Evolutionary conservation across 495 filamentous ascomycete genomes (phyloP), one percentile per base, ranked within the genome.

Genomic region (Parathielavia appendiculata): DNA sequence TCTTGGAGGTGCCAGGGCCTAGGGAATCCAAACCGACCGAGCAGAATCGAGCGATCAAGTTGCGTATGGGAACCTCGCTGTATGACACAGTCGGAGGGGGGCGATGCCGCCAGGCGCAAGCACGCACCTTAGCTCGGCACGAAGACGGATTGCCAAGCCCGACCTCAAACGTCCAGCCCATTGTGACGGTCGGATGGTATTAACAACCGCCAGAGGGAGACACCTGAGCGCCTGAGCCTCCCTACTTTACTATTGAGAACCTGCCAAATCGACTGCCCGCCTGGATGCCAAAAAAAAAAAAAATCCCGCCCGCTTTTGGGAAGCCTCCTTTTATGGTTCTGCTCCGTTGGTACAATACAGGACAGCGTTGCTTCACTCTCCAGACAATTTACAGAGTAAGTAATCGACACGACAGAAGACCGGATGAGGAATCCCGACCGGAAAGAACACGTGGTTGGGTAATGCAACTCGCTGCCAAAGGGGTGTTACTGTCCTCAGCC

Each of bases 401-500:
- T 30, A 66, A 64, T 62, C 57, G 61, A 70, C 61, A 67, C 19
- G 56, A 59, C 32, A 52, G 22, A 51, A 22, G 14, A 34, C 22
- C 34, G 46, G n/a, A 26, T 52, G 7, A 11, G 10, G 30, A 44
- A 26, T 32, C 39, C 4, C 19, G 32, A 10, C 19, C 39, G 41
- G 26, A 30, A 17, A 12, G 19, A 6, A 16, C 26, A 30, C 26
- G 26, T 30, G 2, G 26, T 34, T 12, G n/a, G n/a, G 36, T 16
- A 6, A 4, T 48, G 46, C 47, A 51, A 46, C 46, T 32, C 4
- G 35, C 43, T 38, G 44, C 38, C n/a, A 9, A 43, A 16, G 34
- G 4, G 34, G 13, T 32, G 20, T 40, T 12, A 14, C 39, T 26
- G 12, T 17, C 35, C 44, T 74, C 78, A 83, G 60, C 80, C 80